phyloP scores from a whole-genome alignment of 345 rosid species.

The Syzygium jambos region DNA sequence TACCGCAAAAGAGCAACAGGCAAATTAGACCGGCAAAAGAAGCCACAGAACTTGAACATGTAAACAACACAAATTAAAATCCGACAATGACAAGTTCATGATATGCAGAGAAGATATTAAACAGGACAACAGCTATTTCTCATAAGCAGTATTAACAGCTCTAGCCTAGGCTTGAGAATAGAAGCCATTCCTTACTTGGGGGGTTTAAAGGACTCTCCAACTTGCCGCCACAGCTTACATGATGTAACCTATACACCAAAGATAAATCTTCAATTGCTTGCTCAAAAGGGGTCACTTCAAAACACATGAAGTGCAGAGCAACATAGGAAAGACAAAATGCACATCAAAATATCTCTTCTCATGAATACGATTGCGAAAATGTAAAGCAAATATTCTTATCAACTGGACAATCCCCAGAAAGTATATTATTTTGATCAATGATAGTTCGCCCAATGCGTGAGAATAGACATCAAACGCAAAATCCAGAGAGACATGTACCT shows the following conservation, averaged over 20 bases:
- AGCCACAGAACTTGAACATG: background rate
- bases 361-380: background rate
- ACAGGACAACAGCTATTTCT: background rate
- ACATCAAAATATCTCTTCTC: background rate
- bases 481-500: constrained; percentile 21
- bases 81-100: background rate
- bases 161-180: background rate
- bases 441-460: background rate
- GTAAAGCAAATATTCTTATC: background rate
- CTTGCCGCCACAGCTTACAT: constrained; percentile 70
- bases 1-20: background rate
- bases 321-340: background rate
- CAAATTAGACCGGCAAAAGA: background rate
- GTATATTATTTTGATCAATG: background rate
- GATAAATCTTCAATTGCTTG: background rate
- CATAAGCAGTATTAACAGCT: background rate
- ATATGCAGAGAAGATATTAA: background rate
- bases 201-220: constrained; percentile 77
- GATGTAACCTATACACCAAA: constrained; percentile 46
- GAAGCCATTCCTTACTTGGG: constrained; percentile 49
- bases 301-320: background rate
- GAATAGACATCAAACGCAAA: background rate
- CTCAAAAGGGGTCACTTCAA: background rate
- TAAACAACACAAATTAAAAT: background rate
- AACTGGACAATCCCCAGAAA: background rate